phyloP scores from a whole-genome alignment of 768 basidiomycete genomes.

The Pulveroboletus frians region DNA sequence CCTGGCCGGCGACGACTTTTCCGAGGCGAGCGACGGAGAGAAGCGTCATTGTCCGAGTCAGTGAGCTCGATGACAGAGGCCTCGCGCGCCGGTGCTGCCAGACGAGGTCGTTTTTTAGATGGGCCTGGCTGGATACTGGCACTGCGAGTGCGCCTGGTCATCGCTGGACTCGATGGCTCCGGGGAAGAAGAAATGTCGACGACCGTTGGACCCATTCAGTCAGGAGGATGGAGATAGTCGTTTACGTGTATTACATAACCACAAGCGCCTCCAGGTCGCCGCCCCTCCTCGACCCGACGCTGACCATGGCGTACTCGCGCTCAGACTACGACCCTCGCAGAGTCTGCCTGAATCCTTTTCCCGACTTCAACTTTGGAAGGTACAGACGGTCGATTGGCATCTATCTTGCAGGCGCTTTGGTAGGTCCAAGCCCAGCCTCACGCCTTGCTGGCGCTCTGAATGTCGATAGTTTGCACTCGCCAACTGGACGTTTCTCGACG shows the following conservation, averaged over 20 bases:
- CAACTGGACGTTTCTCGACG: slow-evolving; percentile 94
- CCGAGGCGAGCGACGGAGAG: slow-evolving; percentile 1
- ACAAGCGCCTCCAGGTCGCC: background rate
- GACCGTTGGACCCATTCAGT: slow-evolving; percentile 15
- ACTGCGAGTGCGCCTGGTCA: slow-evolving; percentile 15
- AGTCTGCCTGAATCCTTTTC: slow-evolving; percentile 85
- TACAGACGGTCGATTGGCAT: slow-evolving; percentile 82
- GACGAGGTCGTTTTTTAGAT: slow-evolving; percentile 12
- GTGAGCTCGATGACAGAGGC: slow-evolving; percentile 41
- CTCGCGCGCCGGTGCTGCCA: background rate
- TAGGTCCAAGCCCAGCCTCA: slow-evolving; percentile 40
- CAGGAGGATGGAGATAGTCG: background rate
- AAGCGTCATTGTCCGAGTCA: slow-evolving; percentile 43
- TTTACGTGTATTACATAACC: slow-evolving; percentile 18
- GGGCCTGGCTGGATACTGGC: slow-evolving; percentile 19
- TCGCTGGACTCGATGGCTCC: slow-evolving; percentile 11
- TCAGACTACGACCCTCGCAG: slow-evolving; percentile 80
- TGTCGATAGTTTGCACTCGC: slow-evolving; percentile 78
- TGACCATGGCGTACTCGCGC: slow-evolving; percentile 49
- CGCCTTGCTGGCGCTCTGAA: background rate
- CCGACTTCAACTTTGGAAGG: slow-evolving; percentile 66
- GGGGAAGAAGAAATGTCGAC: slow-evolving; percentile 27
- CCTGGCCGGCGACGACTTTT: background rate
- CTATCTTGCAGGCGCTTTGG: slow-evolving; percentile 87
- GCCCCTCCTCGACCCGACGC: background rate